These are phyloP conservation scores for Mycena vulgaris DNA, from an alignment of 768 basidiomycete genomes.

Conservation along the genomic window DNA sequence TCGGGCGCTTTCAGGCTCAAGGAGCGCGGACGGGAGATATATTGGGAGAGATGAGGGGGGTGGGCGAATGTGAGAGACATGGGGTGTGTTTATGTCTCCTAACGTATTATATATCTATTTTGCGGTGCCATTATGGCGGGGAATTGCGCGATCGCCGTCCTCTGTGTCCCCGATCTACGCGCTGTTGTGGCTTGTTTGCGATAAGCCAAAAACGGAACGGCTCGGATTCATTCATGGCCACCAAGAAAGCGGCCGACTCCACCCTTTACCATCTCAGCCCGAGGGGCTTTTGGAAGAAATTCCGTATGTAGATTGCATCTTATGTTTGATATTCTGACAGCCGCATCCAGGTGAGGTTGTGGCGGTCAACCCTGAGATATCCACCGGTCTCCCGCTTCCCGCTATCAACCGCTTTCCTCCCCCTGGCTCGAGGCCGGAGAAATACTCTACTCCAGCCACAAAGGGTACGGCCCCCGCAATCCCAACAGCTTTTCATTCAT, in stretches of 20 bases:
- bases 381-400: conserved; percentile 88
- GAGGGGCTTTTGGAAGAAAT: conserved; percentile 97
- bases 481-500: conserved; percentile 7
- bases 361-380: conserved; percentile 92
- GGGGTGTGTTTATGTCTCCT: background rate
- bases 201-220: background rate
- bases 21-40: conserved; percentile 6
- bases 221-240: conserved; percentile 75
- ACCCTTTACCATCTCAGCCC: conserved; percentile 92
- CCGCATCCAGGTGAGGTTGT: conserved; percentile 78
- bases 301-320: conserved; percentile 70
- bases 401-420: conserved; percentile 84
- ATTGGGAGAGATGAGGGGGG: conserved; percentile 51
- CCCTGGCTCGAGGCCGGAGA: conserved; percentile 90
- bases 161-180: too few species aligned
- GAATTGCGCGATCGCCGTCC: too few species aligned
- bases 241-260: conserved; percentile 87
- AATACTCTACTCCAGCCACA: conserved; percentile 89
- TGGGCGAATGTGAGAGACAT: conserved; percentile 50
- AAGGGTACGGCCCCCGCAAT: conserved; percentile 68
- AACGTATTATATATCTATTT: background rate
- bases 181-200: background rate
- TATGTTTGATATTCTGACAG: conserved; percentile 4
- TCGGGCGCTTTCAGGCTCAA: conserved; percentile 16
- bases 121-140: too few species aligned